A percentile compares a stretch with the other conserved stretches of the same genome.
phyloP scores from a whole-genome alignment of 805 yeast species.

The Metschnikowia arizonensis region DNA sequence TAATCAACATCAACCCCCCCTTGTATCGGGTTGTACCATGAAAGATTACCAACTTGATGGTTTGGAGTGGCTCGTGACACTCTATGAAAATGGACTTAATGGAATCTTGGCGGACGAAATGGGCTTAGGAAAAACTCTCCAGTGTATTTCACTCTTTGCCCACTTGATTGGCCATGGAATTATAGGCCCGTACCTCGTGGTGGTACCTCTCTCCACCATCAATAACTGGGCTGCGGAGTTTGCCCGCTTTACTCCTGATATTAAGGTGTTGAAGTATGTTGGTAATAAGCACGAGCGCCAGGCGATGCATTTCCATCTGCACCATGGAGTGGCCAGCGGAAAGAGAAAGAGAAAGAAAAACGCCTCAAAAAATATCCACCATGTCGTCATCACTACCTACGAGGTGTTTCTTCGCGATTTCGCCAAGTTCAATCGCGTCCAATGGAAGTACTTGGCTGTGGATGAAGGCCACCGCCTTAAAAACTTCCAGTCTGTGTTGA shows the following conservation, averaged over 20 bases:
- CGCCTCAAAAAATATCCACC: too few species aligned
- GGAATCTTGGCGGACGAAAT: constrained; percentile 96
- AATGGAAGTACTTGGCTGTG: constrained; percentile 83
- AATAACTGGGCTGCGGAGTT: constrained; percentile 83
- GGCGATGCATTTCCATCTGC: constrained; percentile 10
- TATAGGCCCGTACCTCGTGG: constrained; percentile 70
- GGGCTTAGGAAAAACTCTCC: constrained; percentile 95
- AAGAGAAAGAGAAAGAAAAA: too few species aligned
- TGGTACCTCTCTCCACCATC: constrained; percentile 81
- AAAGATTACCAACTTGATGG: constrained; percentile 89
- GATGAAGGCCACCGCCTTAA: constrained; percentile 96
- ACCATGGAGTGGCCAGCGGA: too few species aligned
- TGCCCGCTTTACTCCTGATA: constrained; percentile 62
- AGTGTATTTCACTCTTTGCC: constrained; percentile 74
- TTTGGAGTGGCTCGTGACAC: constrained; percentile 80
- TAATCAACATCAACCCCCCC: constrained; percentile 29
- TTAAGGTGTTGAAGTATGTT: constrained; percentile 59
- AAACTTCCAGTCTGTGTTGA: constrained; percentile 73
- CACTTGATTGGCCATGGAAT: constrained; percentile 76
- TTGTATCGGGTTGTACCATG: constrained; percentile 48
- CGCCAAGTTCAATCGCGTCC: constrained; percentile 43
- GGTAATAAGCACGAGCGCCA: constrained; percentile 59
- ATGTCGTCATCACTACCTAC: constrained; percentile 75
- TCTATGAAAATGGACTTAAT: constrained; percentile 89
- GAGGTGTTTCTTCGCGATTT: constrained; percentile 75